Evolutionary conservation across 2,329 filamentous ascomycete genomes (phyloP).

Genomic region (Dichotomopilus funicola): DNA sequence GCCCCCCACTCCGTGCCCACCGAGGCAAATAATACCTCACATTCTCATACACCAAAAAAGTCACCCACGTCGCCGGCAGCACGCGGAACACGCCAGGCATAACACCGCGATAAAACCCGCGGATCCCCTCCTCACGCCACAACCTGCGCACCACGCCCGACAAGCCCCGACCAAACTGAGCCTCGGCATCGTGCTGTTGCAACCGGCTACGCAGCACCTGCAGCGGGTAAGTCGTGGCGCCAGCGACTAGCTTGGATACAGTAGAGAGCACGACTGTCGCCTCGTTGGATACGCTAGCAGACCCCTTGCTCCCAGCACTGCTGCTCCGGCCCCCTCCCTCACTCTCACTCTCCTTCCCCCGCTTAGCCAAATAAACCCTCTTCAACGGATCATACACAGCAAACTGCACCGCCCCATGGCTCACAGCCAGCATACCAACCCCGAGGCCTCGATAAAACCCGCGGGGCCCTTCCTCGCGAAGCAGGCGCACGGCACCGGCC

Average conservation of each 20-base stretch:
- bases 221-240: conserved; percentile 88
- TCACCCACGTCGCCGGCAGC: conserved; percentile 90
- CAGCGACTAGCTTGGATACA: conserved; percentile 77
- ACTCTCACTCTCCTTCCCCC: conserved; percentile 11
- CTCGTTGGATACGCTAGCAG: conserved; percentile 51
- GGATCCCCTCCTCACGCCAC: conserved; percentile 70
- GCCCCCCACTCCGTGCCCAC: conserved; percentile 25
- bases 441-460: conserved; percentile 87
- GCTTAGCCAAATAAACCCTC: conserved; percentile 47
- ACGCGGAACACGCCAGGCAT: conserved; percentile 86
- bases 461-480: conserved; percentile 60
- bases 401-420: conserved; percentile 91
- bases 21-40: conserved; percentile 63
- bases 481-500: conserved; percentile 62
- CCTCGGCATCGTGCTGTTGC: conserved; percentile 80
- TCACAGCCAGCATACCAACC: conserved; percentile 78
- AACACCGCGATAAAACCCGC: conserved; percentile 87
- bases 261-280: conserved; percentile 79
- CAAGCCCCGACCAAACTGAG: conserved; percentile 63
- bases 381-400: conserved; percentile 78
- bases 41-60: conserved; percentile 96
- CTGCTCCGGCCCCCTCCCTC: background rate
- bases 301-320: background rate
- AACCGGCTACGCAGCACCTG: conserved; percentile 84
- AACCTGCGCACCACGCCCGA: conserved; percentile 65